phyloP scores from a whole-genome alignment of 2,329 filamentous ascomycete species.

The Rachicladosporium sp. region DNA sequence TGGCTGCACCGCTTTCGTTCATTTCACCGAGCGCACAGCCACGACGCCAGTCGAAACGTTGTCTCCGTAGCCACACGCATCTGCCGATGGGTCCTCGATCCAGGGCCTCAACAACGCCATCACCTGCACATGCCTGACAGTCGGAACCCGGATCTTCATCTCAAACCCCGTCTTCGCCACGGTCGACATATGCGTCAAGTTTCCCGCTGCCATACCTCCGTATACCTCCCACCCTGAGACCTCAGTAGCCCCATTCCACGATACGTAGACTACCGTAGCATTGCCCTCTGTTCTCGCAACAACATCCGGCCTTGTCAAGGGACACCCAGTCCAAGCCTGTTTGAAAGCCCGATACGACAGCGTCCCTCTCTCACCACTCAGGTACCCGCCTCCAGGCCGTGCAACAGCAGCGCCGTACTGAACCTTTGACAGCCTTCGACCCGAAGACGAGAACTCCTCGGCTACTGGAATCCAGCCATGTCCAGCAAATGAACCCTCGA shows the following conservation, averaged over 20 bases:
- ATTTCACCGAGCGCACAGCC: too few relatives aligned
- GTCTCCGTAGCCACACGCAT: too few relatives aligned
- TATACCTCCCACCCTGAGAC: conserved; percentile 34
- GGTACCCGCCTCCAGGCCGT: conserved; percentile 24
- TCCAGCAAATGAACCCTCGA: conserved; percentile 35
- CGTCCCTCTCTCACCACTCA: conserved; percentile 16
- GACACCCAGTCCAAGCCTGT: conserved; percentile 32
- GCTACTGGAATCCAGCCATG: too few relatives aligned
- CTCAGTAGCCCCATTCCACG: conserved; percentile 34
- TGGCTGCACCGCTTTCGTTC: too few relatives aligned
- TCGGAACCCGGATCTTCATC: too few relatives aligned
- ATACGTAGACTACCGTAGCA: conserved; percentile 32
- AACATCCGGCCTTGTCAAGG: conserved; percentile 22
- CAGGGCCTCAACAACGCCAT: too few relatives aligned
- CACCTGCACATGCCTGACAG: too few relatives aligned
- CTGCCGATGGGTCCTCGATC: too few relatives aligned
- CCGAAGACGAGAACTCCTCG: conserved; percentile 40
- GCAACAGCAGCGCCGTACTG: conserved; percentile 36
- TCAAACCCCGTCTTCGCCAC: too few relatives aligned
- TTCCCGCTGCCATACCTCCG: conserved; percentile 6
- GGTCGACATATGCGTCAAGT: too few relatives aligned
- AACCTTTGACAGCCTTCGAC: conserved; percentile 25
- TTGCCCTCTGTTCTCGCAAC: conserved; percentile 11
- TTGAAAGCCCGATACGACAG: conserved; percentile 39
- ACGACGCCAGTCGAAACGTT: too few relatives aligned